Evolutionary conservation across 2,329 filamentous ascomycete species (phyloP), one percentile per base, ranked within the genome.

Genomic region (Colletotrichum tropicale): DNA sequence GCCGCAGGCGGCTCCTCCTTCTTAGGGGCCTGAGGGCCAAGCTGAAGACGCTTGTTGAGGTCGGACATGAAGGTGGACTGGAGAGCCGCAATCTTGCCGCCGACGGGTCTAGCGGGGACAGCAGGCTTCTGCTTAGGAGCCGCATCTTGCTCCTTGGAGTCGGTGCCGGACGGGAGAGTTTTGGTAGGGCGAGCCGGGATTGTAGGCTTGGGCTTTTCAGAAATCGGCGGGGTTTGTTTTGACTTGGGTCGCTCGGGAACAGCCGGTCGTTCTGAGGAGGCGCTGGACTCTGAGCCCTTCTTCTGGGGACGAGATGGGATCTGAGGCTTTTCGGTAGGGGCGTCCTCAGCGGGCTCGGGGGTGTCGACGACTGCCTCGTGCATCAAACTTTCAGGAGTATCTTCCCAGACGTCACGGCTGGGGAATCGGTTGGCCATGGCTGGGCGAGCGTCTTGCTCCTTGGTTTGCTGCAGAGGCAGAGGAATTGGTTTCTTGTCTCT

Each of bases 11-110:
- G 56, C 55, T 83, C 79, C 24, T 79, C 76, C 71, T 71, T 74
- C 62, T 95, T 96, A 3, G 93, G 91, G 12, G 89, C 91, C 79
- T 95, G 93, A n/a, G 96, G 96, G 2, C 97, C 97, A 43, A 98
- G 86, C 81, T 95, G 93, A 32, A 99, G 88, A 65, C 96, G 94
- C 80, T 95, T 96, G 84, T 98, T 98, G 56, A 99, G 87, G 81
- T 98, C 96, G 60, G 93, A 96, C 90, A 99, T 92, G 84, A 99
- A 98, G 5, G 95, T 95, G 48, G 95, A 95, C 85, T 98, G 96
- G 36, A 99, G 87, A 28, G 95, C 94, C 18, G 96, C 95, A 82
- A 99, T 98, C 87, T 98, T 98, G 80, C 92, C 91, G 12, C 95
- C 95, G 58, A 90, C 89, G 3, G 96, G 95, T 61, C 95, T 92